Conservation (phyloP, 306 rosid genomes). For the Prosopis cineraria region DNA sequence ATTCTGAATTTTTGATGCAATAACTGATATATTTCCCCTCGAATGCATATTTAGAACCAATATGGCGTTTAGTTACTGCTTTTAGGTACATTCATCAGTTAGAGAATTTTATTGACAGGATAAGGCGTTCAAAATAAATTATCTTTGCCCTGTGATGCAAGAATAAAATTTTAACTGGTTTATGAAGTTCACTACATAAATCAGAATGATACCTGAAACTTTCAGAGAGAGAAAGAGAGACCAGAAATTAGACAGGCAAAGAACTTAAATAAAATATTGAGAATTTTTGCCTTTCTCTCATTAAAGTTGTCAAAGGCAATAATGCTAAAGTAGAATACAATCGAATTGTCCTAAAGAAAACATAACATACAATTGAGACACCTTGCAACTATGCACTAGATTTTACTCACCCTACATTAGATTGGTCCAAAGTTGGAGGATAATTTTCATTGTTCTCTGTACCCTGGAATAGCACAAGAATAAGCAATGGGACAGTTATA, state of each 20-base stretch:
- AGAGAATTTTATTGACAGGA: neutral
- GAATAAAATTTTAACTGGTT: constrained; percentile 17
- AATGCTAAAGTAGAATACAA: neutral
- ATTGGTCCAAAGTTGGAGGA: constrained; percentile 39
- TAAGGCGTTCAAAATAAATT: neutral
- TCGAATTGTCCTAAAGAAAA: neutral
- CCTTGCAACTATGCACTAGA: neutral
- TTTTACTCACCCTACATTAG: constrained; percentile 34
- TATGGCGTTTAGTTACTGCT: neutral
- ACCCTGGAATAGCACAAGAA: constrained; percentile 31
- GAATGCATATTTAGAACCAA: neutral
- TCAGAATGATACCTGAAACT: neutral
- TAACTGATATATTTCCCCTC: neutral
- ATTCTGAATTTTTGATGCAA: neutral
- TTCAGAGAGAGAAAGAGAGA: neutral
- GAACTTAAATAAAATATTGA: neutral
- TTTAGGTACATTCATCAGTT: neutral
- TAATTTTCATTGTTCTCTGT: constrained; percentile 35
- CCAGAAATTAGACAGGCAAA: neutral
- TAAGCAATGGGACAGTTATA: neutral
- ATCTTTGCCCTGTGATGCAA: constrained; percentile 30
- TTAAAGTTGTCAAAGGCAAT: neutral
- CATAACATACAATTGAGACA: constrained; percentile 8
- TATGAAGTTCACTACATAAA: constrained; percentile 14
- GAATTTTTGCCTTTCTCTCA: neutral